Conservation (phyloP, 2,329 filamentous ascomycete species). For the Westerdykella aurantiaca region DNA sequence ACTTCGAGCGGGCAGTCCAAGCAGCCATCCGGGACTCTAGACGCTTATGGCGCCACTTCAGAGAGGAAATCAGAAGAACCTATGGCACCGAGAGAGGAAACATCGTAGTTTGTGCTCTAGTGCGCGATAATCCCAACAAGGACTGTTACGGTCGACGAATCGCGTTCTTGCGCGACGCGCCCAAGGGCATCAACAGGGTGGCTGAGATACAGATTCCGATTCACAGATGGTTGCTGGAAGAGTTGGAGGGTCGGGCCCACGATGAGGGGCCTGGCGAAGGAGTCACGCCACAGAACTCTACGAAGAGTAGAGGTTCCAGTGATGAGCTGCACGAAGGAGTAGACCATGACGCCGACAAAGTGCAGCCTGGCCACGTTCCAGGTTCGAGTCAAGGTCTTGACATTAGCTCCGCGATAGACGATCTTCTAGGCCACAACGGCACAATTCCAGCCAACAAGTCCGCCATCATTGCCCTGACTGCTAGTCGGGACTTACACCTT, state of each 20-base stretch:
- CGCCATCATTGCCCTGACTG: conserved; percentile 15
- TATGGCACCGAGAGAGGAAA: conserved; percentile 21
- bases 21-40: conserved; percentile 17
- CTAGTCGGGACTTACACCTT: conserved; percentile 9
- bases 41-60: conserved; percentile 19
- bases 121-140: conserved; percentile 17
- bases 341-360: neutral
- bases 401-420: conserved; percentile 9
- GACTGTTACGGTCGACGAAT: conserved; percentile 19
- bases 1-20: conserved; percentile 18
- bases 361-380: neutral
- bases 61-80: conserved; percentile 17
- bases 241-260: conserved; percentile 15
- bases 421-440: conserved; percentile 9
- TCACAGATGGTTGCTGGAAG: conserved; percentile 14
- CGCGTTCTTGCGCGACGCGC: conserved; percentile 14
- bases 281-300: conserved; percentile 11
- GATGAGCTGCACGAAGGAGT: conserved; percentile 6
- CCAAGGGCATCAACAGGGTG: conserved; percentile 9
- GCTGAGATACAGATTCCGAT: conserved; percentile 21
- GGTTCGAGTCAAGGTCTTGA: conserved; percentile 11
- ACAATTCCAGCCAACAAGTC: conserved; percentile 15
- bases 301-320: conserved; percentile 13
- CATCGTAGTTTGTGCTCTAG: conserved; percentile 19
- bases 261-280: conserved; percentile 14